phyloP scores from a whole-genome alignment of 1,284 basidiomycete species.

The Athelia sp. region DNA sequence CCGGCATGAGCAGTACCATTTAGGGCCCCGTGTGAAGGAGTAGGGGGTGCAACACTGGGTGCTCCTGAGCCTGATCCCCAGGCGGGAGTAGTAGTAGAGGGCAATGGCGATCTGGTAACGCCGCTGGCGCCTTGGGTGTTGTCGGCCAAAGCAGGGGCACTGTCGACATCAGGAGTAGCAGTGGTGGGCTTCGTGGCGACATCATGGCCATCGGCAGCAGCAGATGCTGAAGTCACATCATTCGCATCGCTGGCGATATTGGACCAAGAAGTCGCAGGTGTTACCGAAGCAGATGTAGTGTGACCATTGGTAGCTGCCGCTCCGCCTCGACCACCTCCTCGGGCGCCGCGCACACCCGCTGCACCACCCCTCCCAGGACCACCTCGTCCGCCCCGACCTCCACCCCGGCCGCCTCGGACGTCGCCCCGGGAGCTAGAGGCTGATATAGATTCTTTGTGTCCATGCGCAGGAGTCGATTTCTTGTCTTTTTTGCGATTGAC shows the following conservation, averaged over 20 bases:
- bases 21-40: conserved; percentile 28
- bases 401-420: conserved; percentile 59
- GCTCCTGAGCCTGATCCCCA: conserved; percentile 28
- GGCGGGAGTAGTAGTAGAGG: conserved; percentile 14
- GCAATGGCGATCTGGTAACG: conserved; percentile 15
- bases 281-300: neutral
- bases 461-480: conserved; percentile 34
- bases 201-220: neutral
- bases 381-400: conserved; percentile 58
- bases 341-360: conserved; percentile 43
- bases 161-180: conserved; percentile 13
- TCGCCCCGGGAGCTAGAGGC: conserved; percentile 37
- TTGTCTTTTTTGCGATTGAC: conserved; percentile 89
- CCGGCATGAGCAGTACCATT: conserved; percentile 29
- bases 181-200: neutral
- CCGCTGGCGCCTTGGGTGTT: no score
- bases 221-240: conserved; percentile 5
- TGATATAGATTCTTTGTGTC: conserved; percentile 23
- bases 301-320: conserved; percentile 38
- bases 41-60: conserved; percentile 19
- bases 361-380: conserved; percentile 54
- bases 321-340: conserved; percentile 34
- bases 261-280: conserved; percentile 4
- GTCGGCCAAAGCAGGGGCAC: no score
- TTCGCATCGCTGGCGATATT: conserved; percentile 13